These are phyloP conservation scores for Silene uniflora DNA, from an alignment of 148 eudicot genomes.

Conservation along the genomic window DNA sequence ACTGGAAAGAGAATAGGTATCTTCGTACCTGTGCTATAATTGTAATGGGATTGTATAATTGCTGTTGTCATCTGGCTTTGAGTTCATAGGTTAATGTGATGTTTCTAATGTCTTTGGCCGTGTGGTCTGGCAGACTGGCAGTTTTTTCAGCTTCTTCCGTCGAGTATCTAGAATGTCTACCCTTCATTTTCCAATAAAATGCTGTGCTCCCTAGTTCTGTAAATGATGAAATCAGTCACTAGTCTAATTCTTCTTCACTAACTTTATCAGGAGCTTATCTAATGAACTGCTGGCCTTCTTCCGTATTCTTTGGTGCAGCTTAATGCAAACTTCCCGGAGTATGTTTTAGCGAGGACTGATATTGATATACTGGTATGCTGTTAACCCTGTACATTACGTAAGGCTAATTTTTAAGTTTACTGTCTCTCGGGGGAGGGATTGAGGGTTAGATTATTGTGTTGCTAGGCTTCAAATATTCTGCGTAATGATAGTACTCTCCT, in stretches of 20 bases:
- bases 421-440: too few species aligned
- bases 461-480: background rate
- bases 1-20: background rate
- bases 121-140: too few species aligned
- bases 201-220: background rate
- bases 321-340: slow-evolving; percentile 84
- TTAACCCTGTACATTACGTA: slow-evolving; percentile 12
- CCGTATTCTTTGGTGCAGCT: slow-evolving; percentile 86
- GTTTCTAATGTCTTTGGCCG: background rate
- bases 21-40: background rate
- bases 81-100: background rate
- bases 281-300: slow-evolving; percentile 71
- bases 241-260: background rate
- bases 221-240: background rate
- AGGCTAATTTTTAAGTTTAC: background rate
- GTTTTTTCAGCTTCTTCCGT: too few species aligned
- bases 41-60: background rate
- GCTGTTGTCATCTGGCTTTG: background rate
- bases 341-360: too few species aligned
- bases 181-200: background rate
- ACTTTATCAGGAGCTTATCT: slow-evolving; percentile 56
- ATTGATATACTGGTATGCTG: slow-evolving; percentile 82
- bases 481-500: slow-evolving; percentile 4
- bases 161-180: background rate
- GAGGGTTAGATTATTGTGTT: background rate